Evolutionary conservation across 78 protist species (phyloP).

Genomic region (Cavenderia fasciculata): DNA sequence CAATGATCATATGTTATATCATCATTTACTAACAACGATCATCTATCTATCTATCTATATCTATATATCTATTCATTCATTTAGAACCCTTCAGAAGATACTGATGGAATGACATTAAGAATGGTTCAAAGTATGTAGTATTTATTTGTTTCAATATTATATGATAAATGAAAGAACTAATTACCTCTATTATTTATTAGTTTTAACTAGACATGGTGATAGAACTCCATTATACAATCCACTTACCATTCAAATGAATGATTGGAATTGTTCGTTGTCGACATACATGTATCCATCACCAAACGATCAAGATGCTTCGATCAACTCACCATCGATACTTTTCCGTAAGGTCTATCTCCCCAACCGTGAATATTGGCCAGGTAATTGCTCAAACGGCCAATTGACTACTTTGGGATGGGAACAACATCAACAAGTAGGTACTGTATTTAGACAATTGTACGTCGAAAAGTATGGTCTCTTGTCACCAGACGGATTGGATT

Average conservation of each 20-base stretch:
- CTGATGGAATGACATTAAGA: conserved; percentile 33
- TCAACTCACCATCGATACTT: not conserved
- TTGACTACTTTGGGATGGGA: conserved; percentile 36
- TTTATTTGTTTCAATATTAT: not conserved
- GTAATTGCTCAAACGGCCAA: conserved; percentile 76
- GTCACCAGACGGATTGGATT: not conserved
- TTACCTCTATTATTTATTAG: not conserved
- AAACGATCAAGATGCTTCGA: not conserved
- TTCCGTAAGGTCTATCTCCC: conserved; percentile 65
- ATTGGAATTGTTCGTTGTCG: conserved; percentile 58
- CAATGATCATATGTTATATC: not conserved
- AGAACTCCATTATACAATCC: conserved; percentile 69
- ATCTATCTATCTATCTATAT: not conserved
- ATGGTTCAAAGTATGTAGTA: conserved; percentile 21
- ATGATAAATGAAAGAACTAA: too few relatives aligned
- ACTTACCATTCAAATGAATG: not conserved
- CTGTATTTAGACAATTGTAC: conserved; percentile 28
- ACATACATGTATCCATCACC: conserved; percentile 35
- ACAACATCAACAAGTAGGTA: conserved; percentile 51
- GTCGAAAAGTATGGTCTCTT: conserved; percentile 40
- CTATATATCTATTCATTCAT: not conserved
- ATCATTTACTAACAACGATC: not conserved
- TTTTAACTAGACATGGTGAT: conserved; percentile 72
- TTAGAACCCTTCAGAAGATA: conserved; percentile 13
- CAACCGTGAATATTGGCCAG: conserved; percentile 41